A percentile compares a stretch with the other conserved stretches of the same genome.
These are phyloP conservation scores for Phialophora macrospora DNA, from an alignment of 2,329 filamentous ascomycete species.

Conservation along the genomic window DNA sequence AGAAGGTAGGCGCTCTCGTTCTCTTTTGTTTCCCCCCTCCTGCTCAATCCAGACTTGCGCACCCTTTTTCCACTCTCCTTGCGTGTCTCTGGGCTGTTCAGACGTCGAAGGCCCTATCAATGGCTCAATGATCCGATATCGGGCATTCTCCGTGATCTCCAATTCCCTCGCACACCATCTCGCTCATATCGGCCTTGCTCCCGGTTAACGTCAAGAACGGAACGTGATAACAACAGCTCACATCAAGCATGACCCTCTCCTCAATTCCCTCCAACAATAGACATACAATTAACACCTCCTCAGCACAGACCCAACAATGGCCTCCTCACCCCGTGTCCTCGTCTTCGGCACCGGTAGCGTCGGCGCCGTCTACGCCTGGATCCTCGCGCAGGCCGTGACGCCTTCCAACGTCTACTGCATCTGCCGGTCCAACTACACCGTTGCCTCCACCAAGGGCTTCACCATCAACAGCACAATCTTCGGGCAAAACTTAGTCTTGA, in stretches of 20 bases:
- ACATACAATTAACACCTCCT: not conserved
- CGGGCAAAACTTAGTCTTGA: constrained; percentile 38
- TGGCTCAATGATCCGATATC: not conserved
- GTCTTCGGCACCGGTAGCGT: constrained; percentile 45
- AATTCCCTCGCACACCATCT: constrained; percentile 1
- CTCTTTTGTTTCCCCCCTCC: not conserved
- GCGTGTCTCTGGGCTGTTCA: not conserved
- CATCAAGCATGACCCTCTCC: not conserved
- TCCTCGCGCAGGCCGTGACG: constrained; percentile 40
- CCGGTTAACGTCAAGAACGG: not conserved
- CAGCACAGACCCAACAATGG: constrained; percentile 21
- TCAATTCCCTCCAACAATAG: not conserved
- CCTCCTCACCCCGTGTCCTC: constrained; percentile 40
- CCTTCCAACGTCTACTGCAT: constrained; percentile 41
- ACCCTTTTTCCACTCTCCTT: not conserved
- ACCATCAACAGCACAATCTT: constrained; percentile 40
- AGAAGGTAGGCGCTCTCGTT: not conserved
- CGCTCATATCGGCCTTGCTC: constrained; percentile 5
- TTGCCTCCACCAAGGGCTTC: constrained; percentile 40
- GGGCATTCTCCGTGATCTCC: constrained; percentile 4
- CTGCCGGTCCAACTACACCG: constrained; percentile 45
- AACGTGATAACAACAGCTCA: not conserved
- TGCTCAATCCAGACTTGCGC: not conserved
- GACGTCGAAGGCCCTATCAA: not conserved
- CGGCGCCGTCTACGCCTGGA: constrained; percentile 42